Base-by-base conservation (phyloP, 2,329 filamentous ascomycete genomes). In the Hymenoscyphus repandus region DNA sequence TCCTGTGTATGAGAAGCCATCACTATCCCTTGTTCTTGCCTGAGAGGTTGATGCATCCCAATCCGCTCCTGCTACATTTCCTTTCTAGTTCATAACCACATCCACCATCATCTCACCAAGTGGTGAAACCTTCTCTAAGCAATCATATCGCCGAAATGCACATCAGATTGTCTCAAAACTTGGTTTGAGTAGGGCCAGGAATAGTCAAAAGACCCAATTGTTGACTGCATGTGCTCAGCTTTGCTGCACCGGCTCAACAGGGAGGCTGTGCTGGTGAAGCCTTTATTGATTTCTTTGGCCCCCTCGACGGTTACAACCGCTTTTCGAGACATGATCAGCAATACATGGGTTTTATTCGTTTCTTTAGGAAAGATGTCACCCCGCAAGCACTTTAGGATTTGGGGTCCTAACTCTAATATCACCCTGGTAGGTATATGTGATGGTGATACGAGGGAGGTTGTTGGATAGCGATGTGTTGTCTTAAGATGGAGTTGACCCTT, bases 251-350 rank as follows among this genome's bases (percentile, higher is more conserved):
- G 12, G 7, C 17, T 7, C 40, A 30, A 15, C 40, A 30, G 20
- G 12, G 40, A 32, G 40, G 40, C 40, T 43, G 18, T 43, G 40
- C 27, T 43, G 5, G 17, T 15, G 7, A 12, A 30, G 9, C 13
- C 11, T 43, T 32, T 43, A 43, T 43, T 31, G 40, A 43, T 43
- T 43, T 30, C 7, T 43, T 43, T 43, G 40, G 40, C 40, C 40
- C 40, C 40, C 40, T 43, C 40, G 18, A 40, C 38, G n/a, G 38
- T 37, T 17, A 18, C 38, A 17, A 11, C 13, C 38, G 38, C 10
- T 20, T 40, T 40, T 20, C 18, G n/a, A 40, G 38, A 40, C 13
- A 40, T 40, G 38, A 40, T 40, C 38, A 11, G 10, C 38, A 20
- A 17, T 40, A 11, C 13, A 11, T n/a, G n/a, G 13, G 5, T 40